Evolutionary conservation across 1,139 yeast species (phyloP).

Genomic region (Geotrichum klebahnii): DNA sequence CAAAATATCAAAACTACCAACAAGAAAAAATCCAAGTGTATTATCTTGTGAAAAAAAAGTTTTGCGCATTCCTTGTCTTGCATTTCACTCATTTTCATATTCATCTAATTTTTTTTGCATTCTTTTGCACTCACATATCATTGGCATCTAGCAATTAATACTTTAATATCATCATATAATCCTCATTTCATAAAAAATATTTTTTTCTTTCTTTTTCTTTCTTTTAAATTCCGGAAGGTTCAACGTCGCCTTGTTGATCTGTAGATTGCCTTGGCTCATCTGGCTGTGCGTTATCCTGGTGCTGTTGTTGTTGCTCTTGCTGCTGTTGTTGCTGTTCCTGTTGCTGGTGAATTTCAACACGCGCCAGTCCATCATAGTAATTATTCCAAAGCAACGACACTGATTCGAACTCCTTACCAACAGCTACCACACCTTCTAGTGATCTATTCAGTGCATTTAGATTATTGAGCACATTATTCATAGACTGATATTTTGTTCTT

Average conservation of each 20-base stretch:
- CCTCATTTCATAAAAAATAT: no score
- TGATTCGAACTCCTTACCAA: slow-evolving; percentile 53
- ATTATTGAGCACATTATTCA: slow-evolving; percentile 51
- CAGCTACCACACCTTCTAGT: slow-evolving; percentile 49
- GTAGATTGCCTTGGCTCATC: neutral
- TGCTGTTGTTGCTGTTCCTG: slow-evolving; percentile 5
- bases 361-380: slow-evolving; percentile 44
- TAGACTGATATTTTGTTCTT: no score
- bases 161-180: no score
- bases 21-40: slow-evolving; percentile 9
- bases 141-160: no score
- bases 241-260: neutral
- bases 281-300: neutral
- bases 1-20: neutral
- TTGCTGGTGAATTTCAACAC: slow-evolving; percentile 16
- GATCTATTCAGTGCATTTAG: slow-evolving; percentile 50
- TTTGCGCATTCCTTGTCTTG: neutral
- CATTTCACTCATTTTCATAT: neutral
- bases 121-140: no score
- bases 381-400: slow-evolving; percentile 50
- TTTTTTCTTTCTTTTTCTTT: neutral
- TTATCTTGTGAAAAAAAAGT: neutral
- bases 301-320: neutral
- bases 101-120: neutral
- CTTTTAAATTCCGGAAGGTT: neutral